Conservation (phyloP, 345 rosid species). For the Gossypium rotundifolium region DNA sequence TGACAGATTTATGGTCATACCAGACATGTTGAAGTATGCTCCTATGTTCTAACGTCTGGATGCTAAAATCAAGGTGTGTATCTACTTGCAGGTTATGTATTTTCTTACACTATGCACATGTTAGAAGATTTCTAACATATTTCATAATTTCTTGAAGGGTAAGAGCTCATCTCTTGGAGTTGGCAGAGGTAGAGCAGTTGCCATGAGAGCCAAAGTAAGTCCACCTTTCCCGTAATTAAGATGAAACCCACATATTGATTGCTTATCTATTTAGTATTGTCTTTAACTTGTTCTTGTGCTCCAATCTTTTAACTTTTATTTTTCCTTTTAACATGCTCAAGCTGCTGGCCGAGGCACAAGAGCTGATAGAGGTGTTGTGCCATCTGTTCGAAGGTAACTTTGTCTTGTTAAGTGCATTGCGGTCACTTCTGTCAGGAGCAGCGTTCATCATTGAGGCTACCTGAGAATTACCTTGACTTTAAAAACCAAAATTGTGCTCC, state of each 20-base stretch:
- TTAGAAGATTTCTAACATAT: not conserved
- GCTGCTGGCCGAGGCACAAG: slow-evolving; percentile 75
- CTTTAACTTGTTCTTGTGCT: not conserved
- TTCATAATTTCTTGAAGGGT: slow-evolving; percentile 49
- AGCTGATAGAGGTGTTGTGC: slow-evolving; percentile 67
- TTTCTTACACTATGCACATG: not conserved
- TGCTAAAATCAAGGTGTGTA: slow-evolving; percentile 64
- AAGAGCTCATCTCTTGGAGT: slow-evolving; percentile 80
- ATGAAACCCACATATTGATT: not conserved
- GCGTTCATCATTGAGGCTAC: slow-evolving; percentile 2
- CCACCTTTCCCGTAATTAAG: not conserved
- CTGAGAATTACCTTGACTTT: not conserved
- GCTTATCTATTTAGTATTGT: not conserved
- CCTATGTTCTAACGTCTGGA: slow-evolving; percentile 94
- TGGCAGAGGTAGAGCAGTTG: slow-evolving; percentile 87
- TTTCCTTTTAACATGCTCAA: slow-evolving; percentile 37
- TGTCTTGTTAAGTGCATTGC: not conserved
- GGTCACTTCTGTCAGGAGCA: not conserved
- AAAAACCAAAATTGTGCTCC: not conserved
- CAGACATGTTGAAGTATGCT: slow-evolving; percentile 95
- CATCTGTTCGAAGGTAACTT: slow-evolving; percentile 62
- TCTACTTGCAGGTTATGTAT: slow-evolving; percentile 1
- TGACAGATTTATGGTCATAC: slow-evolving; percentile 93
- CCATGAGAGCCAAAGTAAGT: slow-evolving; percentile 84
- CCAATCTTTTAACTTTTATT: not conserved